A percentile compares a stretch with the other conserved stretches of the same genome.
Evolutionary conservation across 306 rosid genomes (phyloP).

Genomic region (Malus sieversii): DNA sequence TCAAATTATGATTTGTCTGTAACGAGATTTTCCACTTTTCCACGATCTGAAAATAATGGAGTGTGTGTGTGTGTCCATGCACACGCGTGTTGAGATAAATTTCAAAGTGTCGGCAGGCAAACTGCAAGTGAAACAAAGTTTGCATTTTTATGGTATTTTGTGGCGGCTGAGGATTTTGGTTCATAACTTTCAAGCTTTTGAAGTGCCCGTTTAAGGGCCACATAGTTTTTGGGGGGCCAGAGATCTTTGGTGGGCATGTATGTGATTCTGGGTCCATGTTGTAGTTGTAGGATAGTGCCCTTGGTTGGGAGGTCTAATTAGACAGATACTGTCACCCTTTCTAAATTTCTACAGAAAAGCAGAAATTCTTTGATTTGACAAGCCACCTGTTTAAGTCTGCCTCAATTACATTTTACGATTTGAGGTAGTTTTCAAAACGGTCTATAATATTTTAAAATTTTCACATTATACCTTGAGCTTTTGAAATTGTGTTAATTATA

Average conservation of each 20-base stretch:
- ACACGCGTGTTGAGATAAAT: neutral
- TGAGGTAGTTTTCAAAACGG: no score
- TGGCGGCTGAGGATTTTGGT: slow-evolving; percentile 23
- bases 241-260: slow-evolving; percentile 23
- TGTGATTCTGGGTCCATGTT: slow-evolving; percentile 8
- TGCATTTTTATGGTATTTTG: neutral
- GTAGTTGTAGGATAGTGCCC: neutral
- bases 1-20: no score
- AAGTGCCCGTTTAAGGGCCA: neutral
- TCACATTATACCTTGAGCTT: no score
- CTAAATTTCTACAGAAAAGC: no score
- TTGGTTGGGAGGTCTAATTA: slow-evolving; percentile 19
- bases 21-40: no score
- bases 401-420: no score
- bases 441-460: no score
- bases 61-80: neutral
- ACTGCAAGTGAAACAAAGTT: slow-evolving; percentile 11
- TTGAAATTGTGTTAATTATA: no score
- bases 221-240: slow-evolving; percentile 11
- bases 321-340: neutral
- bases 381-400: no score
- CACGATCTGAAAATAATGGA: neutral
- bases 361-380: no score
- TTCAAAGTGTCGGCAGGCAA: slow-evolving; percentile 52
- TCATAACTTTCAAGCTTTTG: slow-evolving; percentile 4